These are phyloP conservation scores for Suhomyces sp. DNA, from an alignment of 805 yeast genomes.

Conservation along the genomic window DNA sequence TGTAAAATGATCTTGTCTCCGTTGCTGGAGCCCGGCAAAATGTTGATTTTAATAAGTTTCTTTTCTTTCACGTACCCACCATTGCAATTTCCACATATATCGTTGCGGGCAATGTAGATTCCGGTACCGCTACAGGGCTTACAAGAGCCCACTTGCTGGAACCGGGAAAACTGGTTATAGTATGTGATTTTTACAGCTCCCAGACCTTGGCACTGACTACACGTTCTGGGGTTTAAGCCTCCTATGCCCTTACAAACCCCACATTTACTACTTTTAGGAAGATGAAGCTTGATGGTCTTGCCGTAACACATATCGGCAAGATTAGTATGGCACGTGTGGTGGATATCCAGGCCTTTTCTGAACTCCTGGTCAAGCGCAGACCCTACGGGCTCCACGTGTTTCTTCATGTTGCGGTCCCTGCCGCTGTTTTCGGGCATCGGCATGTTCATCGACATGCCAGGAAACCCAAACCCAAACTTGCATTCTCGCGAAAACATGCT, in stretches of 20 bases:
- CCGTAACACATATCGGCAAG: conserved; percentile 60
- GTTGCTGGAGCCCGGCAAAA: conserved; percentile 54
- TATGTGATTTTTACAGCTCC: conserved; percentile 44
- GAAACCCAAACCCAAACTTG: conserved; percentile 6
- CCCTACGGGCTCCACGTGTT: conserved; percentile 22
- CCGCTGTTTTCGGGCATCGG: neutral
- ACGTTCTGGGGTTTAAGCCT: conserved; percentile 34
- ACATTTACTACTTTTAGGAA: conserved; percentile 52
- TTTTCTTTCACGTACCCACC: conserved; percentile 48
- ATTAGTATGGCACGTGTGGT: conserved; percentile 51
- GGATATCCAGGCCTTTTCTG: conserved; percentile 52
- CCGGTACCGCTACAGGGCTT: conserved; percentile 37
- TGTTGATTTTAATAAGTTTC: conserved; percentile 49
- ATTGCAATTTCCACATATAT: conserved; percentile 20
- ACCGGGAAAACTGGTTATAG: conserved; percentile 43
- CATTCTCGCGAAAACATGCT: conserved; percentile 19
- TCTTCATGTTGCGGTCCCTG: conserved; percentile 10
- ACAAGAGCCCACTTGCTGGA: conserved; percentile 32
- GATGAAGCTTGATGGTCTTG: conserved; percentile 50
- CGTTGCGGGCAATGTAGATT: conserved; percentile 16
- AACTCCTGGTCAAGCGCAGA: conserved; percentile 6
- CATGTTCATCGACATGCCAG: conserved; percentile 4
- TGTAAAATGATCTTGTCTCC: conserved; percentile 52
- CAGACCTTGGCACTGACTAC: conserved; percentile 45
- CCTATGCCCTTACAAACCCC: conserved; percentile 52